Percentiles rank a stretch among this genome's conserved stretches.
These are phyloP conservation scores for Populus hybrid DNA, from an alignment of 441 rosid genomes.

Conservation along the genomic window DNA sequence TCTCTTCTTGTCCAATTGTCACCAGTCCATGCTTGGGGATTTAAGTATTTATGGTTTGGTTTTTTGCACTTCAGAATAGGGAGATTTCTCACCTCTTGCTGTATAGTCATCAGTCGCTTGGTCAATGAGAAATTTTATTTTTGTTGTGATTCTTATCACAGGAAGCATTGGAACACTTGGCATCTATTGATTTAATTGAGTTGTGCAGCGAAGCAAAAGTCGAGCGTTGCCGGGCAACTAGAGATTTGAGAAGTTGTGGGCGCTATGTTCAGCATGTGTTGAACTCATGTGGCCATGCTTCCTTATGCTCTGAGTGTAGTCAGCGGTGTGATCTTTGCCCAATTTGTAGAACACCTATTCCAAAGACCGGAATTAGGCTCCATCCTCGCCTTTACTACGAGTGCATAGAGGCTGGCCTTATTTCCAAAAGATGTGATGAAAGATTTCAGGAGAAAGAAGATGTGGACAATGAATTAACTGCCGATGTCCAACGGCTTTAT, in stretches of 20 bases:
- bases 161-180: conserved; percentile 87
- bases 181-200: conserved; percentile 66
- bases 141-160: conserved; percentile 34
- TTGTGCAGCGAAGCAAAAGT: conserved; percentile 80
- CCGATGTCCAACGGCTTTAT: conserved; percentile 77
- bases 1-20: background rate
- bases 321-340: conserved; percentile 86
- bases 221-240: conserved; percentile 83
- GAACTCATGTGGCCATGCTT: conserved; percentile 85
- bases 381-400: conserved; percentile 68
- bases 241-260: conserved; percentile 86
- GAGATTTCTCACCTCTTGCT: background rate
- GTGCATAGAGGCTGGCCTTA: conserved; percentile 82
- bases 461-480: conserved; percentile 47
- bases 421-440: conserved; percentile 51
- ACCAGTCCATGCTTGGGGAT: background rate
- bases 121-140: conserved; percentile 3
- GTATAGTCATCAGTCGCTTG: background rate
- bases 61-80: background rate
- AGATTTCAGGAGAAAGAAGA: conserved; percentile 57
- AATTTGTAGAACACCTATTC: conserved; percentile 58
- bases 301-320: conserved; percentile 80
- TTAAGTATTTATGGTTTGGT: background rate
- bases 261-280: conserved; percentile 61
- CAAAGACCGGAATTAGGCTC: conserved; percentile 39